phyloP scores from a whole-genome alignment of 106 monocot species.

The Cymbidium sinense region DNA sequence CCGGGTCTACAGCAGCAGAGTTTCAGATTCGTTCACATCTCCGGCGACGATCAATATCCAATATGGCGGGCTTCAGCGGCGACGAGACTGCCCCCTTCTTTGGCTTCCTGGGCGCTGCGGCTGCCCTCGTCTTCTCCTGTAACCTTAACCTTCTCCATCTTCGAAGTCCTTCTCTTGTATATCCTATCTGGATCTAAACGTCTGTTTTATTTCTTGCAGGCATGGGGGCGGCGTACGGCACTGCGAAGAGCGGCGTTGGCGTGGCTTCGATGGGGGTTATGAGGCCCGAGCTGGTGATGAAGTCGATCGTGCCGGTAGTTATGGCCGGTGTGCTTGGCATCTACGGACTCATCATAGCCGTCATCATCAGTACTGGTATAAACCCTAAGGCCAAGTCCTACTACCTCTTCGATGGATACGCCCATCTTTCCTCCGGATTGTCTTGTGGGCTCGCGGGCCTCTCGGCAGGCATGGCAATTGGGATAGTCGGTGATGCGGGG shows the following conservation, averaged over 20 bases:
- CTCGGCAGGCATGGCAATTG: constrained; percentile 31
- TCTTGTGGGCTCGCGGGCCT: constrained; percentile 36
- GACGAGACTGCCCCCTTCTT: constrained; percentile 61
- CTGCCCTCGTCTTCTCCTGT: constrained; percentile 64
- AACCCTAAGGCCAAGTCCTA: constrained; percentile 47
- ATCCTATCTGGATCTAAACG: not conserved
- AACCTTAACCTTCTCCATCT: not conserved
- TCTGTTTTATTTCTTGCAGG: constrained; percentile 4
- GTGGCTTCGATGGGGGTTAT: constrained; percentile 40
- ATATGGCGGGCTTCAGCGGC: constrained; percentile 35
- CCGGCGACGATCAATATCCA: not conserved
- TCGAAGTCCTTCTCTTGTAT: not conserved
- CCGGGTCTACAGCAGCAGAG: not conserved
- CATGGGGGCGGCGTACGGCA: constrained; percentile 40
- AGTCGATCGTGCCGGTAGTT: constrained; percentile 48
- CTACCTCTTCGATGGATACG: constrained; percentile 37
- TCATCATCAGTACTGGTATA: constrained; percentile 41
- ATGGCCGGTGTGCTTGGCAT: constrained; percentile 50
- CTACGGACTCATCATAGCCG: constrained; percentile 38
- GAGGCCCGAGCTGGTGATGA: constrained; percentile 43
- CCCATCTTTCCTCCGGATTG: constrained; percentile 32
- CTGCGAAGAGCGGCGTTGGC: constrained; percentile 34
- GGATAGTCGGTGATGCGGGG: constrained; percentile 30
- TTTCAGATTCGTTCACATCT: not conserved
- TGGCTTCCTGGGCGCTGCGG: constrained; percentile 51